Evolutionary conservation across 2,329 filamentous ascomycete species (phyloP), one percentile per base, ranked within the genome.

Genomic region (Cladosporium oxysporum): DNA sequence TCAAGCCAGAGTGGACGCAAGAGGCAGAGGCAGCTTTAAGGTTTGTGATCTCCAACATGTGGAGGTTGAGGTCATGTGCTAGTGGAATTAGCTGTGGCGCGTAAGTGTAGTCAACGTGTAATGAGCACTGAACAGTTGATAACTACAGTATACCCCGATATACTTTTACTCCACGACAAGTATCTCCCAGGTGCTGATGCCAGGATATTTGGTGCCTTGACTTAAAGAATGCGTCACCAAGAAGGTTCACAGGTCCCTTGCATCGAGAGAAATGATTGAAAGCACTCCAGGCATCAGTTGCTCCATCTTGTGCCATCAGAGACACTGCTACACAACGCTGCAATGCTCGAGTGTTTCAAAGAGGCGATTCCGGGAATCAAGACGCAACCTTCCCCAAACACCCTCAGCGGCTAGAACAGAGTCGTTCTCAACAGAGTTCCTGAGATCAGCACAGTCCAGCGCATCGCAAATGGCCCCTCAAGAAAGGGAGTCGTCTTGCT

Each of bases 1-100:
- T 70, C 71, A 23, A 76, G 77, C n/a, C 72, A 76, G 29, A 72
- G 72, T 49, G 75, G 72, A 37, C 69, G 77, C 69, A 79, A 79
- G 74, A 73, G 77, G 68, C 76, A 78, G 69, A 74, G 77, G 70
- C 72, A 66, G 16, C 33, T 35, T 16, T 67, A 28, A 49, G 31
- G 58, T 31, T 16, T 35, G 31, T 53, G 2, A 26, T 21, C 28
- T 18, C 18, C 28, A 26, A 26, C 18, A 63, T 59, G 10, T 33
- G 31, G 21, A 41, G 23, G 4, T 12, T 14, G 18, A 23, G 28
- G 33, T n/a, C 50, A 53, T 37, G 11, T 61, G 60, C 21, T 21
- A 23, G 23, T 18, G 26, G 21, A 16, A 29, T 28, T 53, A 28
- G 47, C 49, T 62, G 31, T 53, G 47, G n/a, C 8, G 47, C 10